Conservation (phyloP, 495 filamentous ascomycete species). For the Neurospora africana region DNA sequence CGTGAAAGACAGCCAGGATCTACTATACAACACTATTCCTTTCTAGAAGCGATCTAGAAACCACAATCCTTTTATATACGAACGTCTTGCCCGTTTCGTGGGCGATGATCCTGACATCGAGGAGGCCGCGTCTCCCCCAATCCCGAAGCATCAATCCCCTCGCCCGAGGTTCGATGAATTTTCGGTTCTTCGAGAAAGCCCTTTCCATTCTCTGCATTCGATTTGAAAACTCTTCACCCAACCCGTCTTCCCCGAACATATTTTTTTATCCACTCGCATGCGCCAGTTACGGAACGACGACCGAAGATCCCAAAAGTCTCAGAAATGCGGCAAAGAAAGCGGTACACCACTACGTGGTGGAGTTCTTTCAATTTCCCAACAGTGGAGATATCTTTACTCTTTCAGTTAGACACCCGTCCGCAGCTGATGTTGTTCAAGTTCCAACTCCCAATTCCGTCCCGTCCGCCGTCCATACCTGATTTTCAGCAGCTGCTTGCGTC, state of each 20-base stretch:
- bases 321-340: neutral
- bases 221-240: neutral
- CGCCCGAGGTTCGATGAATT: neutral
- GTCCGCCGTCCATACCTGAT: neutral
- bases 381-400: neutral
- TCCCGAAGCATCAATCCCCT: neutral
- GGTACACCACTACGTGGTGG: neutral
- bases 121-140: neutral
- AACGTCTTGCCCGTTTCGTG: neutral
- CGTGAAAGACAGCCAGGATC: neutral
- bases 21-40: neutral
- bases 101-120: neutral
- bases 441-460: neutral
- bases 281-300: neutral
- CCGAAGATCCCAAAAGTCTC: neutral
- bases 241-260: neutral
- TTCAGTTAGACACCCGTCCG: neutral
- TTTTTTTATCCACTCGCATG: neutral
- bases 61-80: neutral
- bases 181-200: neutral
- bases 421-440: neutral
- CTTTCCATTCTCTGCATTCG: neutral
- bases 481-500: neutral
- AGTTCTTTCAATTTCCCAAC: neutral
- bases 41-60: neutral